A percentile compares a stretch with the other conserved stretches of the same genome.
These are phyloP conservation scores for Stellera chamaejasme DNA, from an alignment of 345 rosid species.

Conservation along the genomic window DNA sequence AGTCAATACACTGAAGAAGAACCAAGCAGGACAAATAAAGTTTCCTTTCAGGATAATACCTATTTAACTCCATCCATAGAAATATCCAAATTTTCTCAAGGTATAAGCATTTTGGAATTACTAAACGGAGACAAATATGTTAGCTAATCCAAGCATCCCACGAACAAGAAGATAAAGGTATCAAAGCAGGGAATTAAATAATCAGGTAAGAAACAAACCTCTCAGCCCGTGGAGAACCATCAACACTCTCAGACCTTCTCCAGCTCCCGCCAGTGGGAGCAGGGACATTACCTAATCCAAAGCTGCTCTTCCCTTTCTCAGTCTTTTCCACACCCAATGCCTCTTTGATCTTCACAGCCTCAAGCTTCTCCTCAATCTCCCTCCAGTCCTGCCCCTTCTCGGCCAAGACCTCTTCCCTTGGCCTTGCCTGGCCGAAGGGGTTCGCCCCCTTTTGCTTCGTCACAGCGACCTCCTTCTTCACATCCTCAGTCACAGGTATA, in stretches of 20 bases:
- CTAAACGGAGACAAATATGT: no score
- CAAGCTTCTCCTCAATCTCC: constrained; percentile 89
- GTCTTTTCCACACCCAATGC: constrained; percentile 29
- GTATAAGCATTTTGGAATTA: no score
- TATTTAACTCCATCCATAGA: no score
- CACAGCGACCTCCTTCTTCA: constrained; percentile 12
- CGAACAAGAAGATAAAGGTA: no score
- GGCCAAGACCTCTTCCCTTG: constrained; percentile 90
- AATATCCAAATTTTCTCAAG: no score
- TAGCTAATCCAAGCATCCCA: no score
- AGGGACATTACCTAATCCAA: constrained; percentile 34
- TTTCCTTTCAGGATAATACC: no score
- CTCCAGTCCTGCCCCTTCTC: constrained; percentile 92
- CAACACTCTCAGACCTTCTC: constrained; percentile 43
- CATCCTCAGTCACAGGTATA: constrained; percentile 32
- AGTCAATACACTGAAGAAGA: no score
- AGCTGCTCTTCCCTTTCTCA: constrained; percentile 34
- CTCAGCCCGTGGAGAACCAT: constrained; percentile 5
- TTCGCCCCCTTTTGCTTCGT: constrained; percentile 56
- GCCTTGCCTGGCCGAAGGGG: constrained; percentile 92
- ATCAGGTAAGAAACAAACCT: constrained; percentile 19
- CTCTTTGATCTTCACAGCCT: constrained; percentile 40
- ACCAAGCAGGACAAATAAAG: no score
- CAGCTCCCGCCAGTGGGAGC: constrained; percentile 30
- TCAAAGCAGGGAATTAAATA: no score